Evolutionary conservation across 192 early-diverging fungal species (phyloP).

Genomic region (Bifiguratus adelaidae): DNA sequence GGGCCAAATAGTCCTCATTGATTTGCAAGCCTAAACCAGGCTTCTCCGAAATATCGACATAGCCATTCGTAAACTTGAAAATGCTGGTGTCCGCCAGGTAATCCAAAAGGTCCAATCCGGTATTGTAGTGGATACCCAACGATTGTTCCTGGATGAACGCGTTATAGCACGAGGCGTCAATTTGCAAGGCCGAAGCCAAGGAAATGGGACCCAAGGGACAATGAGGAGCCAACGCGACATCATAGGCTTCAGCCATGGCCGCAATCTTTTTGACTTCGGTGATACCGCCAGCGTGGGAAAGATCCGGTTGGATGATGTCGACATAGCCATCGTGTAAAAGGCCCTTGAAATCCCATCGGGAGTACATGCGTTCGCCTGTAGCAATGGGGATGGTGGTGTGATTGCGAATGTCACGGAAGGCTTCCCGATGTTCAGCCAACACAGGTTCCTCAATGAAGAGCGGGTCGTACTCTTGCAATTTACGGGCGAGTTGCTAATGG

Average conservation of each 20-base stretch:
- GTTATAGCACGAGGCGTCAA: conserved; percentile 5
- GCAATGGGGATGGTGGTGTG: conserved; percentile 6
- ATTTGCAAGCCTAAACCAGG: conserved; percentile 6
- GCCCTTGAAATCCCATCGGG: conserved; percentile 6
- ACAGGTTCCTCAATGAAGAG: conserved; percentile 7
- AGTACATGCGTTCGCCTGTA: conserved; percentile 2
- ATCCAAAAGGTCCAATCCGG: conserved; percentile 1
- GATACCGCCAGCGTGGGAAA: conserved; percentile 9
- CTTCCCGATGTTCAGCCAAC: conserved; percentile 1
- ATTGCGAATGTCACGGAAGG: conserved; percentile 1
- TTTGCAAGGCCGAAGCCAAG: background rate
- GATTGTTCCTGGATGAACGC: conserved; percentile 7
- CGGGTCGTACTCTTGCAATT: conserved; percentile 1
- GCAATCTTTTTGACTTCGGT: conserved; percentile 9
- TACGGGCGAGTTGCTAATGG: background rate
- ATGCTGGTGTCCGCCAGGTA: conserved; percentile 5
- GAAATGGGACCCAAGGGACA: conserved; percentile 5
- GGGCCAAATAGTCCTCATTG: background rate
- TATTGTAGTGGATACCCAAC: conserved; percentile 4
- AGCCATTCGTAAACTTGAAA: background rate
- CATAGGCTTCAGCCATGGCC: conserved; percentile 7
- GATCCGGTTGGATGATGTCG: conserved; percentile 8
- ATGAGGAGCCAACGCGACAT: conserved; percentile 5
- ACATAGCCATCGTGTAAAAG: conserved; percentile 7
- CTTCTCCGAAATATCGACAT: background rate